A percentile compares a stretch with the other conserved stretches of the same genome.
Evolutionary conservation across 768 basidiomycete species (phyloP).

Genomic region (Kwoniella mangroviensis): DNA sequence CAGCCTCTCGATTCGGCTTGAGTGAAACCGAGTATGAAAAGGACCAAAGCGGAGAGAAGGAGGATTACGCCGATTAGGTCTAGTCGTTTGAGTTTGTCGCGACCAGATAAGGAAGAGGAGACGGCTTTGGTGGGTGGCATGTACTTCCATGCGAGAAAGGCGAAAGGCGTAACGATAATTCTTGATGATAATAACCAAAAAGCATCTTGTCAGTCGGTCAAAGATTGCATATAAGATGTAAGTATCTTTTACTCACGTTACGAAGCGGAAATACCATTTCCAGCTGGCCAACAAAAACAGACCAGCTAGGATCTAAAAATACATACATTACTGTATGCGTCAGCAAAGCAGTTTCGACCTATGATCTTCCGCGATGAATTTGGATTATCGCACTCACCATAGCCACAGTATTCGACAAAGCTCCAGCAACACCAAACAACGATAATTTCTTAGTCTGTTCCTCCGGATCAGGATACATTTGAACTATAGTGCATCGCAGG

Average conservation of each 20-base stretch:
- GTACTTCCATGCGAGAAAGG: constrained; percentile 46
- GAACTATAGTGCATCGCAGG: constrained; percentile 16
- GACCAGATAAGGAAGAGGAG: constrained; percentile 35
- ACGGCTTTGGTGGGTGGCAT: constrained; percentile 47
- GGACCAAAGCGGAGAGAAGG: constrained; percentile 42
- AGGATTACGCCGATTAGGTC: constrained; percentile 48
- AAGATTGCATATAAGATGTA: too few relatives aligned
- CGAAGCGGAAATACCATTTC: constrained; percentile 57
- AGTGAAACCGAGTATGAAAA: constrained; percentile 54
- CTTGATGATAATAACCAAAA: background rate
- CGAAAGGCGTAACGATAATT: constrained; percentile 37
- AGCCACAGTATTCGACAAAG: constrained; percentile 47
- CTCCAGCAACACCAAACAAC: constrained; percentile 51
- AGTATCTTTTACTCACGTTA: constrained; percentile 24
- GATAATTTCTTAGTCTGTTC: constrained; percentile 49
- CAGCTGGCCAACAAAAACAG: constrained; percentile 51
- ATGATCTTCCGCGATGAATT: background rate
- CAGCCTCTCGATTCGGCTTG: constrained; percentile 48
- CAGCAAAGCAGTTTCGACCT: too few relatives aligned
- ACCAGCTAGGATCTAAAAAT: constrained; percentile 42
- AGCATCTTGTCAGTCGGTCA: too few relatives aligned
- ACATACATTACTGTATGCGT: background rate
- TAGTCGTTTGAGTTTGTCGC: constrained; percentile 49
- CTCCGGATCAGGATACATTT: constrained; percentile 48
- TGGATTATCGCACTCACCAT: constrained; percentile 13